Percentiles rank a stretch among this genome's conserved stretches.
Evolutionary conservation across 1,139 yeast species (phyloP).

Genomic region (Pichia sp.): DNA sequence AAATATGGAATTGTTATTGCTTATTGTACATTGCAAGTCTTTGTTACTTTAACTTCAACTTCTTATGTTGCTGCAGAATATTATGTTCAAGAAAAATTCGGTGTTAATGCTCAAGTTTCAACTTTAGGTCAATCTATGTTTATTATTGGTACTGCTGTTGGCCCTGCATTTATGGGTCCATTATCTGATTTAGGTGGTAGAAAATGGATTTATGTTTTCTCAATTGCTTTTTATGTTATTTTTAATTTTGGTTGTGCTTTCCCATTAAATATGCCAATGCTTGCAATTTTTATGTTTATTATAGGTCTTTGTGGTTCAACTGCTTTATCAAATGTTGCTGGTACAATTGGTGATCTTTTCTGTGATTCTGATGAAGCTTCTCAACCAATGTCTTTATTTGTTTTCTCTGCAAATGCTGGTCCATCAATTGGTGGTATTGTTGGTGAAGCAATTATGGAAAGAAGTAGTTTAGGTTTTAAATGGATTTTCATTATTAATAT

Average conservation of each 20-base stretch:
- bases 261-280: conserved; percentile 30
- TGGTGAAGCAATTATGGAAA: conserved; percentile 30
- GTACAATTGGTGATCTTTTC: conserved; percentile 31
- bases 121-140: conserved; percentile 31
- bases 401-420: conserved; percentile 30
- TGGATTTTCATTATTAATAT: conserved; percentile 30
- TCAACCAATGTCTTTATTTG: conserved; percentile 31
- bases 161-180: conserved; percentile 65
- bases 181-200: conserved; percentile 64
- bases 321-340: conserved; percentile 31
- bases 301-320: conserved; percentile 33
- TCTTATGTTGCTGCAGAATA: conserved; percentile 28
- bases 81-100: conserved; percentile 23
- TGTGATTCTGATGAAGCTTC: conserved; percentile 30
- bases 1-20: conserved; percentile 23
- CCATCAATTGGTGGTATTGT: conserved; percentile 31
- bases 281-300: conserved; percentile 30
- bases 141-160: conserved; percentile 42
- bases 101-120: conserved; percentile 27
- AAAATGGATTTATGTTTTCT: conserved; percentile 59
- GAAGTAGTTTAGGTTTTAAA: conserved; percentile 24
- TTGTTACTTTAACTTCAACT: conserved; percentile 29
- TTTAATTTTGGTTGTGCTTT: conserved; percentile 61
- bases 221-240: conserved; percentile 44
- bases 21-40: conserved; percentile 27